A percentile compares a stretch with the other conserved stretches of the same genome.
Conservation (phyloP, 2,329 filamentous ascomycete genomes). For the Xenoacremonium recifei region DNA sequence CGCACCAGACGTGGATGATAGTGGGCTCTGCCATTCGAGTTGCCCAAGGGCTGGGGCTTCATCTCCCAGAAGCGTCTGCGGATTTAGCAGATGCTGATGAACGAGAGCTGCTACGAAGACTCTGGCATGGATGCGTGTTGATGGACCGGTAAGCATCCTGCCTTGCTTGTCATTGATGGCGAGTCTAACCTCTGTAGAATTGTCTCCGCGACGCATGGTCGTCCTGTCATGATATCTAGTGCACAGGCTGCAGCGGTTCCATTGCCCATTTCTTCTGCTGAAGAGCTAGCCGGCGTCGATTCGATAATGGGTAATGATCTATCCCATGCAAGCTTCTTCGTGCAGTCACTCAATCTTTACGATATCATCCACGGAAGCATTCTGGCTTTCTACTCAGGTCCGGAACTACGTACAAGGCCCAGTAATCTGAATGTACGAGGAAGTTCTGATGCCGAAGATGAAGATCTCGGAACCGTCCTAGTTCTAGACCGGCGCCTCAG, state of each 20-base stretch:
- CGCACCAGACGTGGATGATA: not conserved
- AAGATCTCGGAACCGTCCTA: too few species aligned
- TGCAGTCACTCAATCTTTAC: conserved; percentile 1
- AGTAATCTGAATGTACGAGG: not conserved
- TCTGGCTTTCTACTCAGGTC: not conserved
- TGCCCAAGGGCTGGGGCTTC: not conserved
- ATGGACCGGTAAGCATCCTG: too few species aligned
- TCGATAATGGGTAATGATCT: too few species aligned
- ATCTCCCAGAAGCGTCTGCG: not conserved
- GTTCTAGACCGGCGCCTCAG: too few species aligned
- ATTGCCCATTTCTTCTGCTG: not conserved
- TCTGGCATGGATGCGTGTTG: conserved; percentile 1
- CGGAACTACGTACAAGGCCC: too few species aligned
- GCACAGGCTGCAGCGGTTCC: too few species aligned
- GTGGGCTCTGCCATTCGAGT: not conserved
- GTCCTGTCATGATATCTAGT: not conserved
- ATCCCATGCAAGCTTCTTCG: too few species aligned
- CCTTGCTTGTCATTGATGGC: too few species aligned
- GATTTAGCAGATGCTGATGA: not conserved
- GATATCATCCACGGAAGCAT: not conserved
- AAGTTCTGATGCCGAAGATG: not conserved
- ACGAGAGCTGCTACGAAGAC: not conserved
- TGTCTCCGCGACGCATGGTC: not conserved
- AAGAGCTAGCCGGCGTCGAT: too few species aligned
- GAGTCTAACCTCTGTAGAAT: too few species aligned